Conservation (phyloP, 805 yeast genomes). For the Metschnikowia dekortorum region DNA sequence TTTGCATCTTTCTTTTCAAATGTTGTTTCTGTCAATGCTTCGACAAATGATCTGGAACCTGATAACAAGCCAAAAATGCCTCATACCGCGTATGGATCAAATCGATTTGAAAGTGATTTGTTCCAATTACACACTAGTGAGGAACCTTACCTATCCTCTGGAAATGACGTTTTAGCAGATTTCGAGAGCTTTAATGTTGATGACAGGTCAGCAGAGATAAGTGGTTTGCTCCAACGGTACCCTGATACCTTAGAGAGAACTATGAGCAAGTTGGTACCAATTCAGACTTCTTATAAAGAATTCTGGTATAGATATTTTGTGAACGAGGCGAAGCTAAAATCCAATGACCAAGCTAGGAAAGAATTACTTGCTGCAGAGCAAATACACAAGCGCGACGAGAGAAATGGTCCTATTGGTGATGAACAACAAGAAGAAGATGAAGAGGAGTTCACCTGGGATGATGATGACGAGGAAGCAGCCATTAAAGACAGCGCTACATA, state of each 20-base stretch:
- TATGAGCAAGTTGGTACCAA: slow-evolving; percentile 66
- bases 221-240: slow-evolving; percentile 43
- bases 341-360: slow-evolving; percentile 64
- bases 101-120: slow-evolving; percentile 37
- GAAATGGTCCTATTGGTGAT: slow-evolving; percentile 27
- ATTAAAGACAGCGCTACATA: background rate
- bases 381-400: background rate
- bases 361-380: slow-evolving; percentile 43
- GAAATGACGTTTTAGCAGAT: slow-evolving; percentile 13
- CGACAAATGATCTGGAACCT: slow-evolving; percentile 6
- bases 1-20: slow-evolving; percentile 52
- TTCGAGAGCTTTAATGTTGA: slow-evolving; percentile 37
- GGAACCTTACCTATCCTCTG: slow-evolving; percentile 16
- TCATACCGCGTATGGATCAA: slow-evolving; percentile 29
- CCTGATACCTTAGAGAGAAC: slow-evolving; percentile 47
- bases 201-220: slow-evolving; percentile 46
- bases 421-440: slow-evolving; percentile 29
- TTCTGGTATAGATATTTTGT: slow-evolving; percentile 77
- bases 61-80: slow-evolving; percentile 14
- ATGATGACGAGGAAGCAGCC: slow-evolving; percentile 45
- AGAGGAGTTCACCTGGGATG: slow-evolving; percentile 51
- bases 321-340: slow-evolving; percentile 47
- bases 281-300: slow-evolving; percentile 47
- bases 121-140: slow-evolving; percentile 36
- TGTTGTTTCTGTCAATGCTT: slow-evolving; percentile 23